These are phyloP conservation scores for Penicillium oxalicum DNA, from an alignment of 2,329 filamentous ascomycete species.

Conservation along the genomic window DNA sequence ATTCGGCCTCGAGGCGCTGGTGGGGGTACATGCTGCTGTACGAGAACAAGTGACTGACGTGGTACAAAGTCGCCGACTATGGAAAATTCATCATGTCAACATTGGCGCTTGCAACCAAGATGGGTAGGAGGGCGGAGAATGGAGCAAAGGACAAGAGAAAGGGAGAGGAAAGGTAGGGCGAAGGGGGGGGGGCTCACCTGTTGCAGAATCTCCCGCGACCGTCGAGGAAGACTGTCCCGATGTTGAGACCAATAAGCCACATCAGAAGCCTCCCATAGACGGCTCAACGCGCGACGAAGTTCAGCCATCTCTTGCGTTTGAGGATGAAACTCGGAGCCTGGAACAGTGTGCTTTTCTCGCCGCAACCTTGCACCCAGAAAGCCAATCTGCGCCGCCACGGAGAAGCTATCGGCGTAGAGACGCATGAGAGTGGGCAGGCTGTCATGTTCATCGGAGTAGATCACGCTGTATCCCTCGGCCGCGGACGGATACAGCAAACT, in stretches of 20 bases:
- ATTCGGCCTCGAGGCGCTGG: slow-evolving; percentile 40
- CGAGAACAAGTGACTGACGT: slow-evolving; percentile 48
- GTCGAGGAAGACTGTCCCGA: slow-evolving; percentile 32
- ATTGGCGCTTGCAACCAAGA: too few species aligned
- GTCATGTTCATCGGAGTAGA: slow-evolving; percentile 33
- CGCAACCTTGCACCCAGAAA: slow-evolving; percentile 40
- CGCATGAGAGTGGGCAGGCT: slow-evolving; percentile 39
- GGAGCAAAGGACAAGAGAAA: too few species aligned
- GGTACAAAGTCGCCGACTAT: slow-evolving; percentile 41
- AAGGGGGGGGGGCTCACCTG: slow-evolving; percentile 32
- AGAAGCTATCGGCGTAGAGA: slow-evolving; percentile 42
- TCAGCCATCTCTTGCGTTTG: slow-evolving; percentile 31
- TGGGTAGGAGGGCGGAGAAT: too few species aligned
- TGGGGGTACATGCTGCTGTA: slow-evolving; percentile 49
- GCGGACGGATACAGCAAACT: slow-evolving; percentile 35
- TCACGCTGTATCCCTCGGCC: slow-evolving; percentile 29
- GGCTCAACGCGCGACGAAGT: slow-evolving; percentile 33
- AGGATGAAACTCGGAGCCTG: slow-evolving; percentile 18
- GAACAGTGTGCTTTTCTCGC: slow-evolving; percentile 24
- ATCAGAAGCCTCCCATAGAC: slow-evolving; percentile 36
- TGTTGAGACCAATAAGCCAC: slow-evolving; percentile 32
- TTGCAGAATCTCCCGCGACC: slow-evolving; percentile 37
- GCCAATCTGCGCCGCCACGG: slow-evolving; percentile 42
- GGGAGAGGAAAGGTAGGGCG: neutral
- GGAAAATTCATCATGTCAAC: neutral